Base-by-base conservation (phyloP, 1,284 basidiomycete species). In the Puccinia novopanici region DNA sequence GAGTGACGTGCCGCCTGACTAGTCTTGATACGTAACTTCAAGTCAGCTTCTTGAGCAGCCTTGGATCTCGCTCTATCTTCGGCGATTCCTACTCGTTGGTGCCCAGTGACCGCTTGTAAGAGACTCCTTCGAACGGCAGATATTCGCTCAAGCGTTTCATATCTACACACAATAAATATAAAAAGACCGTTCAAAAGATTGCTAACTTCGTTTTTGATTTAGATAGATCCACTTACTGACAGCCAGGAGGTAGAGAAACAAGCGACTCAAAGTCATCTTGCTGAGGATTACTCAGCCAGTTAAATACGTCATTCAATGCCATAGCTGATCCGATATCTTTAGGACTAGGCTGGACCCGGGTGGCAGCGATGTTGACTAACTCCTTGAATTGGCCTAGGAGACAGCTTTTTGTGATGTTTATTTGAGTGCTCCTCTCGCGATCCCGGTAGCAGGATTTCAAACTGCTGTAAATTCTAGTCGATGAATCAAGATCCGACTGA, bases 61-160 rank as follows among this genome's bases (percentile, higher is more conserved):
- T 87, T 86, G 86, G 71, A 91, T 88, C 0, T 90, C 89, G 0
- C 90, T 89, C 17, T 88, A 84, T 81, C 92, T 85, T 67, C 89
- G 88, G 93, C 94, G 50, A 96, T 91, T 84, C 90, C 92, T 83
- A 88, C 88, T 45, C 88, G 89, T 83, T 90, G 89, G 84, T 91
- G 91, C 84, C 88, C 88, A 79, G 90, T 87, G 1, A 88, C 87
- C 6, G 92, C 91, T 13, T 90, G 91, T 24, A 98, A 86, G n/a
- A 98, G 88, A 0, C 93, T 92, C 22, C 92, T 88, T 2, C 94
- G 91, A 1, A 93, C 93, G 1, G 93, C 91, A 84, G 94, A 88
- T 61, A 98, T 89, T 54, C 88, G 89, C 84, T 98, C 94, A 10
- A 92, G 87, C 82, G 91, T 89, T 3, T 88, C 84, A 84, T 96